Evolutionary conservation across 2,329 filamentous ascomycete species (phyloP).

Genomic region (Xylariales sp.): DNA sequence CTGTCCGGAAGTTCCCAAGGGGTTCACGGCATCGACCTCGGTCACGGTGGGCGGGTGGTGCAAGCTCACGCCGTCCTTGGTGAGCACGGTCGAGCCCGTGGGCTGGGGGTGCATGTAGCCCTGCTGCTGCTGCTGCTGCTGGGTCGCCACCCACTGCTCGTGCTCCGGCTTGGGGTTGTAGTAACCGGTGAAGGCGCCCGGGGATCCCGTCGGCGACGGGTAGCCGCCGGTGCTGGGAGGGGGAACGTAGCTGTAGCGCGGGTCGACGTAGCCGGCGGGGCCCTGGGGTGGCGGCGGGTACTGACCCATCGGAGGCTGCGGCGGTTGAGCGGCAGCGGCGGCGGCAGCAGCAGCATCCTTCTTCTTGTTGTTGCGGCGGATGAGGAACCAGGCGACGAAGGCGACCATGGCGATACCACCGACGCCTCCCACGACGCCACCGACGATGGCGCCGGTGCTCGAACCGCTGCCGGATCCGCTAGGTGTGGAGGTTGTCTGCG

Average conservation of each 20-base stretch:
- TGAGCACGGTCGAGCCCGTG: not conserved
- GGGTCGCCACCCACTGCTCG: not conserved
- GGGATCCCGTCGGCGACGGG: not conserved
- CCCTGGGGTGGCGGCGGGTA: not conserved
- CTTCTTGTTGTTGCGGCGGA: slow-evolving; percentile 6
- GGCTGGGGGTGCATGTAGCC: not conserved
- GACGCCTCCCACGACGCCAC: slow-evolving; percentile 13
- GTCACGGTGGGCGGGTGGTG: not conserved
- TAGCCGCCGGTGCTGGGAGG: not conserved
- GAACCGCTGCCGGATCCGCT: not conserved
- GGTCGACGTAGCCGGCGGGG: not conserved
- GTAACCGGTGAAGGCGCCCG: not conserved
- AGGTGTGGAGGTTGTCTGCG: not conserved
- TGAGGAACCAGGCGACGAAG: slow-evolving; percentile 8
- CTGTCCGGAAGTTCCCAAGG: not conserved
- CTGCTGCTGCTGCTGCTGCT: not conserved
- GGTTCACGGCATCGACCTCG: not conserved
- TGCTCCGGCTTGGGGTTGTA: not conserved
- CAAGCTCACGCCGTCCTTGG: not conserved
- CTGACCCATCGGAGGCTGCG: not conserved
- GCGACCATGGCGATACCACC: slow-evolving; percentile 11
- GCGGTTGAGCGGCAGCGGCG: not conserved
- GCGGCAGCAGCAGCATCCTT: not conserved
- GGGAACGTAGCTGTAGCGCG: not conserved
- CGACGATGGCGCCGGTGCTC: slow-evolving; percentile 10